Base-by-base conservation (phyloP, 2,329 filamentous ascomycete species). In the Aspergillus sp. region DNA sequence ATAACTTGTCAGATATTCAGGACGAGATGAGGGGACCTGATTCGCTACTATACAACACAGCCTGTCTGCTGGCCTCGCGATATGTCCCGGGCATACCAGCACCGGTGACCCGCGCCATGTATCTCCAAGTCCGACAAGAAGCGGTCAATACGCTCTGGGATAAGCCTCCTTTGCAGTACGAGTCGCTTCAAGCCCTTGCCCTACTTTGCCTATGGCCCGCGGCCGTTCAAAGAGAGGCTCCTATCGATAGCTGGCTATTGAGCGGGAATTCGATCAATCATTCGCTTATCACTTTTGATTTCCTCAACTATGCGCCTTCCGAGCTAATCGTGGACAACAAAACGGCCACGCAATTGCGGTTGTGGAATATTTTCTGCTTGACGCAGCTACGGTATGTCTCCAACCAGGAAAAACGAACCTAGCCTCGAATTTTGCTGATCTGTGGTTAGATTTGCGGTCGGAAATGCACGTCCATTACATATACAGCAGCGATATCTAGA, bases 201-300 rank as follows among this genome's bases (percentile, higher is more conserved):
- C 63, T 74, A 14, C 69, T 74, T 26, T 72, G 71, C 52, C 60
- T 74, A 49, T 75, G 71, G 62, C 69, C 71, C 24, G 66, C 70
- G 39, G 68, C 70, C 3, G 66, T 71, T 6, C 70, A 74, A 45
- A 73, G 72, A 55, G 72, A 73, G 55, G 63, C 68, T 7, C 69
- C 68, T 18, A 72, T 75, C 64, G 72, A 75, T 50, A 71, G 71
- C 65, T 75, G 72, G 72, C 65, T 75, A 50, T 57, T 75, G 62
- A 75, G 72, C 65, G 72, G 72, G 58, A 71, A 72, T 61, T 71
- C 72, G 32, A 72, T 74, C 54, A 73, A 75, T 53, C 72, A 75
- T 65, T 72, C 72, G 4, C 62, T 67, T 9, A 58, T 67, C 16
- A 60, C 65, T 12, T 66, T 67, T 61, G 66, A 66, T 9, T 68